Evolutionary conservation across 305 asterid species (phyloP), one percentile per base, ranked within the genome.

Genomic region (Fraxinus albicans): DNA sequence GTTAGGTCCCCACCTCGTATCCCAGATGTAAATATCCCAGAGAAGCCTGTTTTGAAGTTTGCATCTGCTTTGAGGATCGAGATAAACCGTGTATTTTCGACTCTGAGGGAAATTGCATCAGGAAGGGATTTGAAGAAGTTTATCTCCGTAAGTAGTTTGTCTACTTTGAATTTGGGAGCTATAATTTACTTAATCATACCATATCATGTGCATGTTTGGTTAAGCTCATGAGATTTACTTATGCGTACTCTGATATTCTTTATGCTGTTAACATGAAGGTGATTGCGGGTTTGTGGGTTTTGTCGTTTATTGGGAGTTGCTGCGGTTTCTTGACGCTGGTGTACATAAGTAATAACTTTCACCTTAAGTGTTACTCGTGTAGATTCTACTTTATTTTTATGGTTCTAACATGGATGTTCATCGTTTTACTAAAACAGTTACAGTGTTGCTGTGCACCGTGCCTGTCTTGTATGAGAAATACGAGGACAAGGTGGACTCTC

Each of bases 101-200:
- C 79, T 77, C 87, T 96, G 84, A 91, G 95, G 87, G 94, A 91
- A 34, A 89, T 94, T 75, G 94, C 98, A 6, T 84, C 90, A 1
- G 98, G 99, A 74, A 91, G 87, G 86, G 93, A 96, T 84, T 79
- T 92, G 81, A 94, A 93, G 92, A 91, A 81, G 88, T 94, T 96
- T 77, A 91, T 94, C 6, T 70, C 47, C 69, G 99, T 96, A 93
- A 63, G 95, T 85, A 29, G 21, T 6, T 83, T 12, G 55, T 75
- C 40, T 31, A 34, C 73, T 67, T 27, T 10, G 5, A 2, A 63
- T 63, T 63, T 63, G 73, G 34, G 73, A 63, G 17, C 73, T 63
- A 63, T 21, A 27, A 67, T 27, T 25, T 27, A 10, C 74, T 67
- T 67, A 6, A 67, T 67, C 74, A 67, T 25, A 44, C 13, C 55